Evolutionary conservation across 179 eudicot genomes (phyloP).

Genomic region (Beta macrorhiza): DNA sequence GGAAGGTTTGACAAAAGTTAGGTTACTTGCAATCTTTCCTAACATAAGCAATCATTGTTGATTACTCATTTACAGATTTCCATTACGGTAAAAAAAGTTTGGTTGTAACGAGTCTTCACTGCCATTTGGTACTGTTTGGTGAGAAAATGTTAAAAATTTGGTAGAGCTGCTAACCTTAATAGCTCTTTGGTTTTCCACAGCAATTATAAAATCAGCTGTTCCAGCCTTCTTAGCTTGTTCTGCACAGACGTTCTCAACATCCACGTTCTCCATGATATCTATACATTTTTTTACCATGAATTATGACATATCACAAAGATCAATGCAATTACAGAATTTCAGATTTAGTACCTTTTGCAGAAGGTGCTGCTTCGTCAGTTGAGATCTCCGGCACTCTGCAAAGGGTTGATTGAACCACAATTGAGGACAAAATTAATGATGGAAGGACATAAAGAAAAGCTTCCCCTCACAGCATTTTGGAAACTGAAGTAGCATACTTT

Average conservation of each 20-base stretch:
- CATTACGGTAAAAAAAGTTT: neutral
- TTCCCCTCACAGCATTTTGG: constrained; percentile 20
- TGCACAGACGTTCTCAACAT: constrained; percentile 28
- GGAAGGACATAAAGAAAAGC: constrained; percentile 27
- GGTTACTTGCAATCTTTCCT: neutral
- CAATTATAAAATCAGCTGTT: constrained; percentile 65
- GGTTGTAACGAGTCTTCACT: neutral
- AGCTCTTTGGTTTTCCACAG: constrained; percentile 68
- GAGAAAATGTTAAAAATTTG: neutral
- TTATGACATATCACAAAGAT: neutral
- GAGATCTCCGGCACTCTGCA: constrained; percentile 35
- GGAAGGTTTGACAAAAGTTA: neutral
- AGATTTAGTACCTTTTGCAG: constrained; percentile 31
- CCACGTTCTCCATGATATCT: constrained; percentile 36
- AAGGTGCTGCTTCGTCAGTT: constrained; percentile 23
- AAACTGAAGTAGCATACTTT: constrained; percentile 33
- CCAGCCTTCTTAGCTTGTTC: constrained; percentile 55
- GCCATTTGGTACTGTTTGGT: neutral
- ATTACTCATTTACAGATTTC: neutral
- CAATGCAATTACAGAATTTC: neutral
- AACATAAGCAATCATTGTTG: neutral
- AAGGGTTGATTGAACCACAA: constrained; percentile 27
- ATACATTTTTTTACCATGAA: neutral
- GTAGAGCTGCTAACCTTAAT: constrained; percentile 56
- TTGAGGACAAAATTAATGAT: constrained; percentile 20